Conservation (phyloP, 768 basidiomycete genomes). For the Termitomyces sp. region DNA sequence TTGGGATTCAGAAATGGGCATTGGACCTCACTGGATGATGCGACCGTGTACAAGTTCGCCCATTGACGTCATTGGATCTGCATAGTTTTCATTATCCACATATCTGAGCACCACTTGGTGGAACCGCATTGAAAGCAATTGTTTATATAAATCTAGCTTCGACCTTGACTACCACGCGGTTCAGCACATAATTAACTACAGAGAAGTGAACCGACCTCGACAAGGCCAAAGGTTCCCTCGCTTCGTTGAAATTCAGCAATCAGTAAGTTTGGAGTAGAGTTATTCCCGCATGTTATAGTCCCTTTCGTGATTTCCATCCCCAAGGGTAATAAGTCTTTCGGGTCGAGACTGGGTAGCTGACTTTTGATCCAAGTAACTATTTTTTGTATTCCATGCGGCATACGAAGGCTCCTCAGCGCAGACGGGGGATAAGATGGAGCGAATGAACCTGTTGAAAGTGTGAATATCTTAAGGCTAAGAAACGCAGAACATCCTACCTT, state of each 20-base stretch:
- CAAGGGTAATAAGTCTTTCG: constrained; percentile 82
- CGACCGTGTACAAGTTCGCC: constrained; percentile 59
- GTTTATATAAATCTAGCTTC: constrained; percentile 77
- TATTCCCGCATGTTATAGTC: constrained; percentile 80
- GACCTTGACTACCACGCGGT: constrained; percentile 60
- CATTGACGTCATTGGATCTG: constrained; percentile 55
- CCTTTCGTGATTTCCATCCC: constrained; percentile 76
- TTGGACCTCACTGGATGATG: constrained; percentile 38
- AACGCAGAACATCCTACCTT: constrained; percentile 24
- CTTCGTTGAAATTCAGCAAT: constrained; percentile 77
- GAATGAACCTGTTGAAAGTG: constrained; percentile 15
- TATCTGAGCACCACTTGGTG: constrained; percentile 56
- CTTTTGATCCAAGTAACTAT: constrained; percentile 45
- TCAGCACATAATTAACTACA: not conserved
- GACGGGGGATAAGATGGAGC: constrained; percentile 26
- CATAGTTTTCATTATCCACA: constrained; percentile 73
- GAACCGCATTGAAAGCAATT: constrained; percentile 68
- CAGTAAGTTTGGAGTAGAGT: constrained; percentile 76
- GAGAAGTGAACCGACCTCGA: constrained; percentile 46
- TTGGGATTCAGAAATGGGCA: not conserved
- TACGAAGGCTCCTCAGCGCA: constrained; percentile 20
- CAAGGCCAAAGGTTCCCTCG: constrained; percentile 74
- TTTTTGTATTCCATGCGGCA: constrained; percentile 33
- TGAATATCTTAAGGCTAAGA: not conserved
- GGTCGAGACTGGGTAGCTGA: constrained; percentile 68